Conservation (phyloP, 2,329 filamentous ascomycete species). For the Colletotrichum brevisporum region DNA sequence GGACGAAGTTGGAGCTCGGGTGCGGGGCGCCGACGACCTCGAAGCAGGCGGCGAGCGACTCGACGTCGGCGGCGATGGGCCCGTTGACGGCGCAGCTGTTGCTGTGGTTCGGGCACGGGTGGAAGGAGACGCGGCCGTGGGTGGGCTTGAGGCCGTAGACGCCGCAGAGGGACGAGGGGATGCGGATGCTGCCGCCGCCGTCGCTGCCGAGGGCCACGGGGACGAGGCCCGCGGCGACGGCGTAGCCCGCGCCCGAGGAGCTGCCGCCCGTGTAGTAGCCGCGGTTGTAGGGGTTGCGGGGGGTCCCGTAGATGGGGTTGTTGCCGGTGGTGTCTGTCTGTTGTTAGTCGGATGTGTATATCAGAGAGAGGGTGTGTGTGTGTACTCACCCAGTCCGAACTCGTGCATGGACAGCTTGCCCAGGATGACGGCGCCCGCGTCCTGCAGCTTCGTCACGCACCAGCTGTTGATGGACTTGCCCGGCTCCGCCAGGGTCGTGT, state of each 20-base stretch:
- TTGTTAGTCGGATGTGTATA: constrained; percentile 2
- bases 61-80: constrained; percentile 76
- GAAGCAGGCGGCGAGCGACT: constrained; percentile 76
- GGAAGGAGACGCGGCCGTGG: constrained; percentile 75
- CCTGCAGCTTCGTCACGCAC: constrained; percentile 78
- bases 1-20: constrained; percentile 68
- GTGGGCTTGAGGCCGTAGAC: constrained; percentile 82
- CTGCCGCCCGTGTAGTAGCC: constrained; percentile 84
- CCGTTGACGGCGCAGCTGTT: constrained; percentile 76
- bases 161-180: constrained; percentile 80
- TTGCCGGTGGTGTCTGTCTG: constrained; percentile 78
- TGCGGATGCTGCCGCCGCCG: constrained; percentile 81
- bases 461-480: constrained; percentile 69
- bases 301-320: constrained; percentile 80
- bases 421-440: constrained; percentile 61
- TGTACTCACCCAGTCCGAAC: constrained; percentile 73
- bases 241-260: constrained; percentile 81
- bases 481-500: constrained; percentile 61
- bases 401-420: constrained; percentile 81
- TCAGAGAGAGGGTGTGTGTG: neutral
- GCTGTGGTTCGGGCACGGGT: constrained; percentile 71
- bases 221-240: constrained; percentile 77
- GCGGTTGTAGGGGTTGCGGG: constrained; percentile 80
- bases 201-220: constrained; percentile 81
- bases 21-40: constrained; percentile 76